Conservation (phyloP, 2,329 filamentous ascomycete species). For the Xylaria sp. region DNA sequence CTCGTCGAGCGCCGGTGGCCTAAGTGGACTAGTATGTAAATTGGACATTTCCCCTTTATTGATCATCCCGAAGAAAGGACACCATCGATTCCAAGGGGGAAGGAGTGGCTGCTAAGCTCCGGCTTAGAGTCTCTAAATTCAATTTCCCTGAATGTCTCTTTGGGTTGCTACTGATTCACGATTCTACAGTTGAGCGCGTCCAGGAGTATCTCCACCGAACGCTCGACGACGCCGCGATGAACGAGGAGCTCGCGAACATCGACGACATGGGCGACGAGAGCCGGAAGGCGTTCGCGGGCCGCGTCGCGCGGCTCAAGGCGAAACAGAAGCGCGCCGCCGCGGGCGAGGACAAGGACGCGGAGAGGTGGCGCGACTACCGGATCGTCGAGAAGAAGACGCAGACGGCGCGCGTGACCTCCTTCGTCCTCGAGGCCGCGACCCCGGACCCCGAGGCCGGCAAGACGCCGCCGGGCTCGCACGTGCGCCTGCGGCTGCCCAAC, state of each 20-base stretch:
- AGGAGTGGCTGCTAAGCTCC: too few species aligned
- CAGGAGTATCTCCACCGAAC: slow-evolving; percentile 65
- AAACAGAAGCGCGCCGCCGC: slow-evolving; percentile 32
- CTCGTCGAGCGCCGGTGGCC: slow-evolving; percentile 59
- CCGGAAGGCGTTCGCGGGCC: slow-evolving; percentile 49
- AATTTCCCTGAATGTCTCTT: neutral
- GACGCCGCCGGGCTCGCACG: slow-evolving; percentile 52
- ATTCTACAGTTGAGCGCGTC: slow-evolving; percentile 51
- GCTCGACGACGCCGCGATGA: slow-evolving; percentile 53
- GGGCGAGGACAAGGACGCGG: slow-evolving; percentile 21
- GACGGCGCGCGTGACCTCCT: slow-evolving; percentile 53
- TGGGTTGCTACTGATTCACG: neutral
- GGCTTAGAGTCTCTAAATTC: too few species aligned
- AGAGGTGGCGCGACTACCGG: slow-evolving; percentile 49
- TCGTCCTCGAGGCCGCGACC: slow-evolving; percentile 53
- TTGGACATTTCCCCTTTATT: neutral
- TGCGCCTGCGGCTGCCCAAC: slow-evolving; percentile 58
- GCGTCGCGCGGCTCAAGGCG: slow-evolving; percentile 52
- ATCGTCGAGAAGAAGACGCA: slow-evolving; percentile 54
- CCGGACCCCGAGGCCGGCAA: slow-evolving; percentile 39
- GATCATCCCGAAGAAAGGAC: too few species aligned
- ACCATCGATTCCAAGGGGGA: too few species aligned
- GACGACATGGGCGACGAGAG: slow-evolving; percentile 54
- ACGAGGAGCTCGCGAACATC: slow-evolving; percentile 54
- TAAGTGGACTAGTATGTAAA: slow-evolving; percentile 52